Evolutionary conservation across 352 stramenopile species (phyloP).

Genomic region (Phytophthora sansomeana): DNA sequence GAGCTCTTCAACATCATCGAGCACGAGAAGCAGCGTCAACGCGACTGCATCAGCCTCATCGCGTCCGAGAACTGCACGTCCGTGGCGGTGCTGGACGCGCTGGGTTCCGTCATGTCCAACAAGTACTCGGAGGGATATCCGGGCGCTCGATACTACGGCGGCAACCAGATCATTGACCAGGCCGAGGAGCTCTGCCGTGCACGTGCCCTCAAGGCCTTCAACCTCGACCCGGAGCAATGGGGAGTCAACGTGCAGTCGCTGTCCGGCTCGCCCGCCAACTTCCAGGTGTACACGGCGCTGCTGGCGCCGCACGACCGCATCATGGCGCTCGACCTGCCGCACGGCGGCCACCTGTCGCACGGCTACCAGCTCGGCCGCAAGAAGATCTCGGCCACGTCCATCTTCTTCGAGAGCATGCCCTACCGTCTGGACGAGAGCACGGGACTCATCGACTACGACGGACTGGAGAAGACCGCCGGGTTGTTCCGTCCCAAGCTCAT

Average conservation of each 20-base stretch:
- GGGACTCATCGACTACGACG: constrained; percentile 99
- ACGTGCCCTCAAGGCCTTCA: constrained; percentile 97
- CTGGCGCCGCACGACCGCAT: constrained; percentile 99
- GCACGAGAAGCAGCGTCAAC: constrained; percentile 98
- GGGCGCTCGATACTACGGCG: constrained; percentile 95
- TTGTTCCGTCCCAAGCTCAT: constrained; percentile 98
- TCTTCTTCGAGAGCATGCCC: constrained; percentile 99
- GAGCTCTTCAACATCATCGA: constrained; percentile 96
- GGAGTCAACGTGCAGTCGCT: constrained; percentile 98
- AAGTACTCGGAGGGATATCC: constrained; percentile 99
- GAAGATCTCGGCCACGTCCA: constrained; percentile 99
- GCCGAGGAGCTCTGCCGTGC: constrained; percentile 98
- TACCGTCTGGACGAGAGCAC: constrained; percentile 98
- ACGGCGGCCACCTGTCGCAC: constrained; percentile 99
- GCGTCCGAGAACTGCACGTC: constrained; percentile 99
- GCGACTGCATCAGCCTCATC: constrained; percentile 98
- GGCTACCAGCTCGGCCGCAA: constrained; percentile 98
- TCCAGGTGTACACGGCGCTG: constrained; percentile 99
- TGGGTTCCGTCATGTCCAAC: constrained; percentile 99
- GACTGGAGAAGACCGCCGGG: constrained; percentile 95
- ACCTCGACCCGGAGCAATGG: constrained; percentile 96
- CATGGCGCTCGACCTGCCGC: constrained; percentile 98
- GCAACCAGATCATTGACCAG: constrained; percentile 99
- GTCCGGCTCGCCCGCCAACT: constrained; percentile 99
- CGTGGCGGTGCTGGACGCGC: constrained; percentile 96